Evolutionary conservation across 768 basidiomycete genomes (phyloP).

Genomic region (Xanthoconium stramineum): DNA sequence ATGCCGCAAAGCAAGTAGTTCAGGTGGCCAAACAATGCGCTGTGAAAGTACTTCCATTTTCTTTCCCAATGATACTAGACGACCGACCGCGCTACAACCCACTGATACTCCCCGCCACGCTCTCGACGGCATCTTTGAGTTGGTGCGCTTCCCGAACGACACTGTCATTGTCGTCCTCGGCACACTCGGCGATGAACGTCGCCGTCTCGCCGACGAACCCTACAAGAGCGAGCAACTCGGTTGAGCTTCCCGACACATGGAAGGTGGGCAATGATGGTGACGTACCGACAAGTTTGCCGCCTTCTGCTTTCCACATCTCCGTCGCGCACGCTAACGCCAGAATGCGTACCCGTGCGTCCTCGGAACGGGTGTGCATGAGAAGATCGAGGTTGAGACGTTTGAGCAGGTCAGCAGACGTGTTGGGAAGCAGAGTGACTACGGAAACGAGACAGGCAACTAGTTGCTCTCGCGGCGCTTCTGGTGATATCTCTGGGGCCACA

Average conservation of each 20-base stretch:
- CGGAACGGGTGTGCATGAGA: constrained; percentile 87
- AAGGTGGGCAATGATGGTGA: not conserved
- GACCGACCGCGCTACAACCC: constrained; percentile 17
- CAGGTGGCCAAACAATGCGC: too few relatives aligned
- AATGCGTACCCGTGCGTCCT: constrained; percentile 66
- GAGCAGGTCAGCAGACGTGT: constrained; percentile 40
- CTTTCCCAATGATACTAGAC: too few relatives aligned
- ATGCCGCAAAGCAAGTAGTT: too few relatives aligned
- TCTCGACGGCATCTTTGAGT: constrained; percentile 71
- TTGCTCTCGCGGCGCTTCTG: constrained; percentile 5
- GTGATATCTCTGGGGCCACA: not conserved
- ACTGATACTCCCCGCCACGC: constrained; percentile 57
- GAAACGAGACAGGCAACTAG: constrained; percentile 20
- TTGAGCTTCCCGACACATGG: not conserved
- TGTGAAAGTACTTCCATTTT: too few relatives aligned
- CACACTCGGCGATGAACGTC: constrained; percentile 83
- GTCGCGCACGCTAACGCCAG: constrained; percentile 66
- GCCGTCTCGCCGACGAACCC: constrained; percentile 79
- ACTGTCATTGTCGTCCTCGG: constrained; percentile 83
- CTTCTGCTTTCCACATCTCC: constrained; percentile 73
- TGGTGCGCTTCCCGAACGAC: constrained; percentile 69
- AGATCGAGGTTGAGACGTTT: constrained; percentile 81
- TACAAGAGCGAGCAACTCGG: constrained; percentile 23
- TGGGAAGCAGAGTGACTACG: constrained; percentile 16
- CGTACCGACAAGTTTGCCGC: constrained; percentile 71